Conservation (phyloP, 2,329 filamentous ascomycete genomes). For the Aspergillus fijiensis region DNA sequence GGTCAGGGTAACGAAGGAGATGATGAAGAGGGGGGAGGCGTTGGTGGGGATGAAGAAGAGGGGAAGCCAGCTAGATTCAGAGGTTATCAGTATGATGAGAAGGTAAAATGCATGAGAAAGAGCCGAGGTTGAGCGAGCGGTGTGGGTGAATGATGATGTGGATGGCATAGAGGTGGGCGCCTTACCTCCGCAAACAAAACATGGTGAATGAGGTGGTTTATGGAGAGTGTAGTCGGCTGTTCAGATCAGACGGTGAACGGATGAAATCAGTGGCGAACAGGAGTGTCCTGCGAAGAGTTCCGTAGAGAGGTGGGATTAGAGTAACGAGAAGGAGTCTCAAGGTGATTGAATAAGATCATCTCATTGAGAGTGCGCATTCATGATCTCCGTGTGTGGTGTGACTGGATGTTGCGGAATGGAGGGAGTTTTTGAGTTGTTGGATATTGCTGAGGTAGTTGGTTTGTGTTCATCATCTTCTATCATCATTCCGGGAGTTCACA, state of each 20-base stretch:
- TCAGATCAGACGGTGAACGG: background rate
- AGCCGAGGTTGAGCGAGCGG: background rate
- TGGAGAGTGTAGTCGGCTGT: constrained; percentile 6
- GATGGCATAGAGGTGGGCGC: background rate
- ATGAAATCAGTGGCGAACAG: background rate
- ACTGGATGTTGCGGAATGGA: background rate
- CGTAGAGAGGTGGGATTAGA: background rate
- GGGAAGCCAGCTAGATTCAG: constrained; percentile 68
- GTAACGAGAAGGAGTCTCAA: background rate
- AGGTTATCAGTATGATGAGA: background rate
- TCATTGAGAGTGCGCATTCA: background rate
- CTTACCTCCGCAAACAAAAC: constrained; percentile 67
- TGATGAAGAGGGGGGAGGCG: constrained; percentile 79
- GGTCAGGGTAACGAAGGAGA: constrained; percentile 86
- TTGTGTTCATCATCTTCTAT: background rate
- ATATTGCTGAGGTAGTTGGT: background rate
- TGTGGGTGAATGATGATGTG: background rate
- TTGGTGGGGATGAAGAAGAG: constrained; percentile 87
- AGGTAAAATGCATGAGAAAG: background rate
- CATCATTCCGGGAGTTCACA: background rate
- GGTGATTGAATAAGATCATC: background rate
- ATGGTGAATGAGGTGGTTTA: constrained; percentile 39
- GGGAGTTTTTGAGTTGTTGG: background rate
- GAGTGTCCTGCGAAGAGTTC: background rate
- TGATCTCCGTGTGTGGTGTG: background rate